These are phyloP conservation scores for Fistulina hepatica DNA, from an alignment of 1,284 basidiomycete genomes.

Conservation along the genomic window DNA sequence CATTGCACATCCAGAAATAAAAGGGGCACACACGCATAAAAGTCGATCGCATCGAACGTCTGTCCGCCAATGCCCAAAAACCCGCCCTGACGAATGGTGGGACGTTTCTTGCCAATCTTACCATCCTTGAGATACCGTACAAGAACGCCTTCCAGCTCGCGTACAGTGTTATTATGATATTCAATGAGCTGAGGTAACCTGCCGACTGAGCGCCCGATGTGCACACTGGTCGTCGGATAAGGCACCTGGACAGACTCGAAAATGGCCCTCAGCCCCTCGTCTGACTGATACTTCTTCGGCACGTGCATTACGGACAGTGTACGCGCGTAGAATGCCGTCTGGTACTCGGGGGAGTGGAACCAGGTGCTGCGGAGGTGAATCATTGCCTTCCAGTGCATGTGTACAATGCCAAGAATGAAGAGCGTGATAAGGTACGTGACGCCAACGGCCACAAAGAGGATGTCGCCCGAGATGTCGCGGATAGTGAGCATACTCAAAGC, in stretches of 20 bases:
- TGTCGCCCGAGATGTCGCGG: slow-evolving; percentile 54
- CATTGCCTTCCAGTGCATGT: slow-evolving; percentile 68
- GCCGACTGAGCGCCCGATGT: slow-evolving; percentile 59
- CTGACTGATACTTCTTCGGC: slow-evolving; percentile 64
- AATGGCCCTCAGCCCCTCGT: slow-evolving; percentile 62
- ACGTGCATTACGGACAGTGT: slow-evolving; percentile 67
- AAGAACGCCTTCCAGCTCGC: slow-evolving; percentile 63
- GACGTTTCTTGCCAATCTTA: slow-evolving; percentile 53
- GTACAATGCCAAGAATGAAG: slow-evolving; percentile 53
- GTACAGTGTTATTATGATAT: slow-evolving; percentile 68
- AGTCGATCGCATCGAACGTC: slow-evolving; percentile 66
- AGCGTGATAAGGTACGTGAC: slow-evolving; percentile 65
- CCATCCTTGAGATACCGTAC: slow-evolving; percentile 69
- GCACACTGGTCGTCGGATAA: slow-evolving; percentile 66
- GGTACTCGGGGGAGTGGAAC: slow-evolving; percentile 72
- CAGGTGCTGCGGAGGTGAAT: slow-evolving; percentile 54
- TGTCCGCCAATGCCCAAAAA: slow-evolving; percentile 59
- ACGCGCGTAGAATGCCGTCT: slow-evolving; percentile 68
- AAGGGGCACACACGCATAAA: slow-evolving; percentile 49
- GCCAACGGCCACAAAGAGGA: slow-evolving; percentile 68
- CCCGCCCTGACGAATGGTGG: slow-evolving; percentile 55
- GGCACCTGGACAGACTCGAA: slow-evolving; percentile 60
- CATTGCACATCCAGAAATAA: slow-evolving; percentile 7
- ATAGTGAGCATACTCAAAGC: slow-evolving; percentile 70
- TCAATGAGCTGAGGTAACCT: slow-evolving; percentile 59